Base-by-base conservation (phyloP, 1,284 basidiomycete genomes). In the Chiua sp. region DNA sequence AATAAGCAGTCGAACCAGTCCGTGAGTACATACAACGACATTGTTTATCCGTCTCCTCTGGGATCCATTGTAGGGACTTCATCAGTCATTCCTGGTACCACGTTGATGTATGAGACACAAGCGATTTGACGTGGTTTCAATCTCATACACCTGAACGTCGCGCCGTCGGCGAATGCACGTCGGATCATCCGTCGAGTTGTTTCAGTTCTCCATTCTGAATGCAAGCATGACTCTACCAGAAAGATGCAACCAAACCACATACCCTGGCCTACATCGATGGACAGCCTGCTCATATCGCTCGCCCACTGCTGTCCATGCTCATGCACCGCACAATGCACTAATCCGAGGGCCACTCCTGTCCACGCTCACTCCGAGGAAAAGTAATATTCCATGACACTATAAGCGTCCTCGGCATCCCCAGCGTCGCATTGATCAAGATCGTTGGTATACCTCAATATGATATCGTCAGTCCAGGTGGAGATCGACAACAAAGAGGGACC, bases 201-300 rank as follows among this genome's bases (percentile, higher is more conserved):
- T 35, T 22, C 52, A 20, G 8, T 30, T 56, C 11, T 16, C 35
- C 44, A 23, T 23, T 30, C 59, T 47, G 28, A 18, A 63, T 26
- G 59, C 70, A 22, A n/a, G 5, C 11, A 22, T 44, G 11, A 44
- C 42, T 11, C 20, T 22, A 16, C 39, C 7, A 44, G 42, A 44
- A 44, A 44, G 7, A 22, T 26, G 20, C 13, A n/a, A 44, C 3
- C n/a, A 44, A 16, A n/a, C n/a, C 7, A 5, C 42, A 22, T 44
- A 87, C 84, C 72, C 59, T 76, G 75, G 26, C 78, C 78, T n/a
- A 82, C 74, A 59, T 89, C 87, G 8, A 80, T 78, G 1, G 87
- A 87, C 53, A 87, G 71, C 76, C 83, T 82, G 68, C 86, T 88
- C 58, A 82, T 75, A 59, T 89, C 87, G 66, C 87, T 90, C 18